phyloP scores from a whole-genome alignment of 352 stramenopile genomes.

The Phytophthora ramorum region DNA sequence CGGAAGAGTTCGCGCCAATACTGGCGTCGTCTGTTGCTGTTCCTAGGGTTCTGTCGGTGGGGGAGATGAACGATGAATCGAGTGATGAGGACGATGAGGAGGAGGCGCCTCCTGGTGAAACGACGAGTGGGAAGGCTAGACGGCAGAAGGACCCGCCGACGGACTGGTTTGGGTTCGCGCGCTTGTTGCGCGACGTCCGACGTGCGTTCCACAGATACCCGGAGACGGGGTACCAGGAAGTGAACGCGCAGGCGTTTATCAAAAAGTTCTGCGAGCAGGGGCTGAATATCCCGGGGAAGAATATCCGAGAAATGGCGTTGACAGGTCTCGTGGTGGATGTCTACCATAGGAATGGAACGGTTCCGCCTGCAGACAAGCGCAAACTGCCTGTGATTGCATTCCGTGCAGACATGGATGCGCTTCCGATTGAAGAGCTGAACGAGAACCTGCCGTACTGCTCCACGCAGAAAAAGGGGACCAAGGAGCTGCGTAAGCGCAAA shows the following conservation, averaged over 20 bases:
- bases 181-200: constrained; percentile 80
- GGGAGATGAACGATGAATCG: constrained; percentile 2
- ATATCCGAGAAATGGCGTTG: constrained; percentile 78
- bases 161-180: constrained; percentile 76
- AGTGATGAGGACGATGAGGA: neutral
- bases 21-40: neutral
- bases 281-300: constrained; percentile 78
- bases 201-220: constrained; percentile 90
- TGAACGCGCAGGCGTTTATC: constrained; percentile 89
- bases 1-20: neutral
- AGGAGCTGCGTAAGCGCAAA: constrained; percentile 70
- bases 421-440: constrained; percentile 92
- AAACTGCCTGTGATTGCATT: constrained; percentile 91
- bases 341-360: constrained; percentile 69
- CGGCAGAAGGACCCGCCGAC: constrained; percentile 4
- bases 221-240: constrained; percentile 93
- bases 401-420: constrained; percentile 96
- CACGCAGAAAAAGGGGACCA: constrained; percentile 62
- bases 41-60: neutral
- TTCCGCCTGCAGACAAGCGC: constrained; percentile 55
- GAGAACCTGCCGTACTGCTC: constrained; percentile 83
- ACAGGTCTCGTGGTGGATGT: constrained; percentile 93
- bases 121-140: neutral
- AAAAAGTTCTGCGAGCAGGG: constrained; percentile 80
- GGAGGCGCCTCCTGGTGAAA: neutral